A percentile compares a stretch with the other conserved stretches of the same genome.
These are phyloP conservation scores for Colletotrichum abscissum DNA, from an alignment of 2,329 filamentous ascomycete species.

Conservation along the genomic window DNA sequence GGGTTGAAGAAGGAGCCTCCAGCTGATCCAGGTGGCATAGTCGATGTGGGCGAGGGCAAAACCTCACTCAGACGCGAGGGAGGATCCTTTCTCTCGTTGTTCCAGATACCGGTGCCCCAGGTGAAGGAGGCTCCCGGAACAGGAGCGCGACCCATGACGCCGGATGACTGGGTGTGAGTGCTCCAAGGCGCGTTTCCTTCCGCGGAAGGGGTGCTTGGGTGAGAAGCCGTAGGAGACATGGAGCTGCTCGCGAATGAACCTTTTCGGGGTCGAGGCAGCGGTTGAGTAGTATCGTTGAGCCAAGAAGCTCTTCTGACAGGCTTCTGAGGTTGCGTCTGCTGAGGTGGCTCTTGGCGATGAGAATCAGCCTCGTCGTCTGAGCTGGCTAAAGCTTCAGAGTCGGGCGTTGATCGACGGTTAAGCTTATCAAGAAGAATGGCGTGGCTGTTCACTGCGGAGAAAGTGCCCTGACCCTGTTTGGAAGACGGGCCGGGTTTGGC, in stretches of 20 bases:
- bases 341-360: constrained; percentile 64
- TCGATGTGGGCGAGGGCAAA: constrained; percentile 79
- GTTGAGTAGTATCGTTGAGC: constrained; percentile 83
- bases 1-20: constrained; percentile 60
- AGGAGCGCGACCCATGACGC: constrained; percentile 59
- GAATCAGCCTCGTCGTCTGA: constrained; percentile 91
- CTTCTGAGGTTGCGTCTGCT: constrained; percentile 65
- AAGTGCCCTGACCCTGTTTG: constrained; percentile 62
- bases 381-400: constrained; percentile 92
- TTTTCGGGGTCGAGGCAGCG: constrained; percentile 74
- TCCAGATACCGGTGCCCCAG: constrained; percentile 89
- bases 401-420: constrained; percentile 86
- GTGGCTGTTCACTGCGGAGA: constrained; percentile 65
- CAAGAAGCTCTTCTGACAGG: constrained; percentile 82
- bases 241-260: constrained; percentile 80
- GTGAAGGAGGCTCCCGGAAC: constrained; percentile 64
- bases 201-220: constrained; percentile 82
- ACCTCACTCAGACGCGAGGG: constrained; percentile 80
- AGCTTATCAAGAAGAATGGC: constrained; percentile 79
- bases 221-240: constrained; percentile 83
- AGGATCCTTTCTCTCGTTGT: constrained; percentile 80
- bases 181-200: constrained; percentile 63
- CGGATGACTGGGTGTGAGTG: constrained; percentile 60
- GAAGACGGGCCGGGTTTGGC: constrained; percentile 61
- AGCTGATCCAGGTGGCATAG: constrained; percentile 57